Evolutionary conservation across 2,329 filamentous ascomycete genomes (phyloP).

Genomic region (Samsoniella hepiali): DNA sequence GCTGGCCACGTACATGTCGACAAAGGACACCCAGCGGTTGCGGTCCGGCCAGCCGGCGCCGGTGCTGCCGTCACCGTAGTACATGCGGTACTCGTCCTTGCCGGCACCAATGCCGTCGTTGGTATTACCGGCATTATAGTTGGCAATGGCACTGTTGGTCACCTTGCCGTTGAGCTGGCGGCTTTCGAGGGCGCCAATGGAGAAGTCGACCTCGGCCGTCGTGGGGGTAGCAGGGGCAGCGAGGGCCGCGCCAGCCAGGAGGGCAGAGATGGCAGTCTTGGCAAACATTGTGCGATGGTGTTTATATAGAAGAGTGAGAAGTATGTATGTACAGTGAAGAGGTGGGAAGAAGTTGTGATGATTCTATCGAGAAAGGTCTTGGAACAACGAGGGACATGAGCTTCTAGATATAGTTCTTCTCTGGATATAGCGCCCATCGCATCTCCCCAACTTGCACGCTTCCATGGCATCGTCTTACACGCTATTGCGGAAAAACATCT

Average conservation of each 20-base stretch:
- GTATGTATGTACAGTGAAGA: neutral
- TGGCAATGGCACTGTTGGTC: slow-evolving; percentile 18
- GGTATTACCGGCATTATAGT: slow-evolving; percentile 18
- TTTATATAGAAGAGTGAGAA: neutral
- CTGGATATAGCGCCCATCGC: neutral
- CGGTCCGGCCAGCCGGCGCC: slow-evolving; percentile 31
- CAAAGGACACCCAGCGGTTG: slow-evolving; percentile 30
- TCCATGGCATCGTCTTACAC: neutral
- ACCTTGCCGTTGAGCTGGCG: slow-evolving; percentile 16
- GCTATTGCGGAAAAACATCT: neutral
- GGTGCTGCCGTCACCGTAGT: slow-evolving; percentile 29
- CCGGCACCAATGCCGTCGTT: slow-evolving; percentile 23
- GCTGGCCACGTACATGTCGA: slow-evolving; percentile 25
- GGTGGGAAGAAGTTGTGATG: neutral
- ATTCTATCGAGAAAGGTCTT: neutral
- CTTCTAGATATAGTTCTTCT: slow-evolving; percentile 1
- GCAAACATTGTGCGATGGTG: slow-evolving; percentile 6
- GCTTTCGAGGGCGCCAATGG: slow-evolving; percentile 10
- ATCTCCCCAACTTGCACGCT: neutral
- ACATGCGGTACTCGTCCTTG: slow-evolving; percentile 30
- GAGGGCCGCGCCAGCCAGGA: slow-evolving; percentile 12
- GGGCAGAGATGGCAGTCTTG: slow-evolving; percentile 10
- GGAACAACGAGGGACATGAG: neutral
- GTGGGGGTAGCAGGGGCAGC: neutral
- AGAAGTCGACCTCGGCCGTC: neutral